phyloP scores from a whole-genome alignment of 805 yeast species.

The Nakazawaea populi region DNA sequence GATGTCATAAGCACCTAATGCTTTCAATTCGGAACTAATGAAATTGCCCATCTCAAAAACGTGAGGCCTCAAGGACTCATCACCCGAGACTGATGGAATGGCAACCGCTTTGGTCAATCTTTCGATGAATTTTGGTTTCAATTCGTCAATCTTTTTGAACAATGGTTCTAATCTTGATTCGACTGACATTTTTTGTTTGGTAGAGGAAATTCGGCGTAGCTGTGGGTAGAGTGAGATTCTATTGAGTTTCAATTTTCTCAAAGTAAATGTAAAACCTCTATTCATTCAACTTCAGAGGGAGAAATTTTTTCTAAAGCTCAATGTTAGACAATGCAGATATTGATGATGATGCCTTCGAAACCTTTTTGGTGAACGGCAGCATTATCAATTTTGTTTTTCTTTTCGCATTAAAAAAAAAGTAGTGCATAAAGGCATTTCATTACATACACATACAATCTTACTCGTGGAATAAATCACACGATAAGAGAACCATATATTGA shows the following conservation, averaged over 20 bases:
- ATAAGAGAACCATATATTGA: too few species aligned
- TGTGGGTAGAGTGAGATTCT: background rate
- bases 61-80: constrained; percentile 79
- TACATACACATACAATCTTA: too few species aligned
- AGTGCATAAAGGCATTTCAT: constrained; percentile 29
- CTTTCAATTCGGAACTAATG: constrained; percentile 59
- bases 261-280: background rate
- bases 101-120: constrained; percentile 81
- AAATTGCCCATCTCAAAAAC: constrained; percentile 89
- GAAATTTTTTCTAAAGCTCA: background rate
- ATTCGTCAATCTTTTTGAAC: constrained; percentile 62
- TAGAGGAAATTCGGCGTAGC: background rate
- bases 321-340: background rate
- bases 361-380: constrained; percentile 2
- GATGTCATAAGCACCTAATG: constrained; percentile 77
- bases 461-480: too few species aligned
- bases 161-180: constrained; percentile 25
- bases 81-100: constrained; percentile 92
- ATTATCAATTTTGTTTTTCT: background rate
- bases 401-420: background rate
- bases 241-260: background rate
- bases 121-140: constrained; percentile 67
- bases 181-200: constrained; percentile 17
- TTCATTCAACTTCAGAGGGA: background rate
- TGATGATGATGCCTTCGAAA: background rate